Conservation (phyloP, 2,329 filamentous ascomycete genomes). For the Ophiostoma perfectum region DNA sequence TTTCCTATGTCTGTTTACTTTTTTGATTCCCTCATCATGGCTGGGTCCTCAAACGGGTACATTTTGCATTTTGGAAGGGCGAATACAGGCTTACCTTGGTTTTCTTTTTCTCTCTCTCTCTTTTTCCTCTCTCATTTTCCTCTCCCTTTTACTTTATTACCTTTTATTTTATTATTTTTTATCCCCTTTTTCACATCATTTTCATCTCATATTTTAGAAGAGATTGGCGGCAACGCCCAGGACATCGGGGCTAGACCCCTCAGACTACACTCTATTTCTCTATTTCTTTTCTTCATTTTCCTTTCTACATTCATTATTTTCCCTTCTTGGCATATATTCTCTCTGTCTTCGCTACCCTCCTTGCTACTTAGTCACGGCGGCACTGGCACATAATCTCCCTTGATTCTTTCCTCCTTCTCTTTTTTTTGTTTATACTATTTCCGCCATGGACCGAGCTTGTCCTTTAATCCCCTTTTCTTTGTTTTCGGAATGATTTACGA, state of each 20-base stretch:
- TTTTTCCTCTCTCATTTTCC: constrained; percentile 17
- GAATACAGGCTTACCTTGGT: constrained; percentile 39
- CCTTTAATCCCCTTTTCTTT: constrained; percentile 26
- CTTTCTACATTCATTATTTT: constrained; percentile 25
- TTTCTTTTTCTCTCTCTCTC: constrained; percentile 17
- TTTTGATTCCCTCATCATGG: constrained; percentile 46
- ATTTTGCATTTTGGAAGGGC: constrained; percentile 49
- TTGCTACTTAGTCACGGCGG: too few species aligned
- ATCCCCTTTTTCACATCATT: constrained; percentile 25
- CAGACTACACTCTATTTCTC: constrained; percentile 7
- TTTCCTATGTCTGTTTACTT: constrained; percentile 24
- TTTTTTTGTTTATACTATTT: constrained; percentile 15
- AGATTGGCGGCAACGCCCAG: constrained; percentile 20
- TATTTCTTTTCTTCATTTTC: constrained; percentile 15
- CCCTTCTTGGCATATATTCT: not conserved
- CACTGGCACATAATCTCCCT: too few species aligned
- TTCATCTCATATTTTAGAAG: constrained; percentile 26
- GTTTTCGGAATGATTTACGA: constrained; percentile 26
- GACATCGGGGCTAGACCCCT: constrained; percentile 11
- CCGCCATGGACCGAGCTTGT: constrained; percentile 26
- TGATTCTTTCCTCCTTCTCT: not conserved
- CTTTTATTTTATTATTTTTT: constrained; percentile 25
- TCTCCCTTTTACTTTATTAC: constrained; percentile 26
- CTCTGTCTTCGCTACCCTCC: too few species aligned
- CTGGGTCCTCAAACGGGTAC: constrained; percentile 49